phyloP scores from a whole-genome alignment of 1,284 basidiomycete species.

The Trichosporon sp. region DNA sequence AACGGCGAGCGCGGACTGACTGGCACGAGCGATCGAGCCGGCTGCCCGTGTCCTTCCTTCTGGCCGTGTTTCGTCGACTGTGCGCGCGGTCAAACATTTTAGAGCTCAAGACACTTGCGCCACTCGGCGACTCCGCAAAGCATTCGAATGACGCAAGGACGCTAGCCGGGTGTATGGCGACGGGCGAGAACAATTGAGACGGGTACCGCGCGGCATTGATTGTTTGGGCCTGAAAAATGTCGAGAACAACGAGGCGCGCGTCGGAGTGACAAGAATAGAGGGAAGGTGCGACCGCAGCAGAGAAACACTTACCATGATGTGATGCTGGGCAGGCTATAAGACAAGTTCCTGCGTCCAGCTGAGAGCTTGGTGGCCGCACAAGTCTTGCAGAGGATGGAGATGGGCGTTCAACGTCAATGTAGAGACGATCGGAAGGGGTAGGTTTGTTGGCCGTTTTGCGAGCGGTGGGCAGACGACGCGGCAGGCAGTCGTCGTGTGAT shows the following conservation, averaged over 20 bases:
- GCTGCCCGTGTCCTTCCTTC: too few relatives aligned
- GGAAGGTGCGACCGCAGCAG: neutral
- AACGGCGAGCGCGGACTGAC: neutral
- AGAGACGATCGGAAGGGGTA: neutral
- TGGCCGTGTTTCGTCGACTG: neutral
- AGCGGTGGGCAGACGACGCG: neutral
- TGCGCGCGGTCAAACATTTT: neutral
- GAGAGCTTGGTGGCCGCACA: neutral
- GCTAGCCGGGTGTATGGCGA: too few relatives aligned
- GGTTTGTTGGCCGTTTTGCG: neutral
- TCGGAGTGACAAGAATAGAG: neutral
- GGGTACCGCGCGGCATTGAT: neutral
- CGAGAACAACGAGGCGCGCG: neutral
- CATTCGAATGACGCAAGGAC: neutral
- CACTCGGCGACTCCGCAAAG: neutral
- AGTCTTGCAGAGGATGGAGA: neutral
- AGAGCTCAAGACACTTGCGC: neutral
- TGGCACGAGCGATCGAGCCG: neutral
- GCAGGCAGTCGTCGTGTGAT: neutral
- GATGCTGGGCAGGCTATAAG: neutral
- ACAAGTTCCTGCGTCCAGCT: neutral
- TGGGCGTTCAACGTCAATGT: neutral
- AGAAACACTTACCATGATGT: neutral
- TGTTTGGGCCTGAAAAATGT: neutral
- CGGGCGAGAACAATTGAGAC: neutral